Conservation (phyloP, 306 rosid genomes). For the Medicago lupulina region DNA sequence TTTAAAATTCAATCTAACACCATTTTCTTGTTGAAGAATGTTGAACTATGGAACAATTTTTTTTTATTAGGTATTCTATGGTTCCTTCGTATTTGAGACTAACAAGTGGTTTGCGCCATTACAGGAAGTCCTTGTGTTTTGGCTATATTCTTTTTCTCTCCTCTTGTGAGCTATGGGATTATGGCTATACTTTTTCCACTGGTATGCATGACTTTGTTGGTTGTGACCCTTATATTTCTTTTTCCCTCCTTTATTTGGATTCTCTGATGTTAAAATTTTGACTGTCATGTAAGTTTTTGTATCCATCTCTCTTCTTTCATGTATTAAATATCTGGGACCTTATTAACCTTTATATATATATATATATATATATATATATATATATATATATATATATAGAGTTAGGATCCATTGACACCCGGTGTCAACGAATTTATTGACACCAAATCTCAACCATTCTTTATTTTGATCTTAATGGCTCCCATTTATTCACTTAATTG, state of each 20-base stretch:
- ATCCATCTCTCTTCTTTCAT: not conserved
- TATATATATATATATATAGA: too few species aligned
- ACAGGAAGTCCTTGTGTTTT: conserved; percentile 95
- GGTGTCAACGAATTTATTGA: too few species aligned
- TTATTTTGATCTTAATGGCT: too few species aligned
- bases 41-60: conserved; percentile 11
- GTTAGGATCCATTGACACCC: too few species aligned
- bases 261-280: not conserved
- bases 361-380: not conserved
- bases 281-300: not conserved
- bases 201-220: conserved; percentile 54
- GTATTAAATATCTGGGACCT: not conserved
- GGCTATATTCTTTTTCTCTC: conserved; percentile 81
- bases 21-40: conserved; percentile 27
- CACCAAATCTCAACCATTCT: too few species aligned
- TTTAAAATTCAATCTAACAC: conserved; percentile 14
- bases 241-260: conserved; percentile 11
- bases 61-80: conserved; percentile 12
- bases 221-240: conserved; percentile 26
- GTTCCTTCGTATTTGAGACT: conserved; percentile 41
- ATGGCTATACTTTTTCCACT: conserved; percentile 91
- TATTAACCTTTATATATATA: not conserved
- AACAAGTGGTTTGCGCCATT: conserved; percentile 45
- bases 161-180: conserved; percentile 86
- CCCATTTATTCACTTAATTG: too few species aligned